Percentiles rank a stretch among this genome's conserved stretches.
These are phyloP conservation scores for Trichosanthes cucumerina DNA, from an alignment of 306 rosid genomes.

Conservation along the genomic window DNA sequence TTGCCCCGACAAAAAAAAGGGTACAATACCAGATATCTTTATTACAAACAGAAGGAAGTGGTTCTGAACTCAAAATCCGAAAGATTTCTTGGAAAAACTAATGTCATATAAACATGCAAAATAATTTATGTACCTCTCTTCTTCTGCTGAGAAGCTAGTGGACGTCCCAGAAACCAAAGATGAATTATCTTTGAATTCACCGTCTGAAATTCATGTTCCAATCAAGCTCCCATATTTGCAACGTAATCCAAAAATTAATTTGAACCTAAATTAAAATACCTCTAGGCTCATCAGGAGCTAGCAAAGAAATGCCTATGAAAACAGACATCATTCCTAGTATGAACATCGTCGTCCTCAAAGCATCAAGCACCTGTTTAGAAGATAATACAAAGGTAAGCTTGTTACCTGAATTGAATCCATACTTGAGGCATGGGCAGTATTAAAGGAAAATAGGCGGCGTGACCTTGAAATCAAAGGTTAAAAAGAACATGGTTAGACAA, in stretches of 20 bases:
- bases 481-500: not conserved
- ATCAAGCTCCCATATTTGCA: slow-evolving; percentile 17
- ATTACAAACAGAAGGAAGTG: not conserved
- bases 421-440: not conserved
- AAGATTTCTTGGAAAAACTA: not conserved
- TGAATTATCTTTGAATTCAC: slow-evolving; percentile 54
- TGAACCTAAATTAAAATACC: slow-evolving; percentile 34
- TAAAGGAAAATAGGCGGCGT: not conserved
- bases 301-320: slow-evolving; percentile 81
- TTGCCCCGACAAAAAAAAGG: not conserved
- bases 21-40: not conserved
- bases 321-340: slow-evolving; percentile 80
- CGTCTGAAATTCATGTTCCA: slow-evolving; percentile 35
- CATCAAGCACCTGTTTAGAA: slow-evolving; percentile 72
- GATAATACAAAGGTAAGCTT: slow-evolving; percentile 15
- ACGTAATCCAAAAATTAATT: slow-evolving; percentile 8
- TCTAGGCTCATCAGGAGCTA: slow-evolving; percentile 93
- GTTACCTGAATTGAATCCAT: slow-evolving; percentile 11
- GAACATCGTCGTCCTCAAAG: slow-evolving; percentile 90
- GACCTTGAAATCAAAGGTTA: not conserved
- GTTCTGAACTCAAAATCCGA: not conserved
- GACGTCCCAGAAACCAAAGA: slow-evolving; percentile 41
- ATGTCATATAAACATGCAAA: not conserved
- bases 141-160: slow-evolving; percentile 54
- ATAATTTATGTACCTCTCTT: slow-evolving; percentile 38